A percentile compares a stretch with the other conserved stretches of the same genome.
Conservation (phyloP, 78 protist species). For the Chrysochromulina parva region DNA sequence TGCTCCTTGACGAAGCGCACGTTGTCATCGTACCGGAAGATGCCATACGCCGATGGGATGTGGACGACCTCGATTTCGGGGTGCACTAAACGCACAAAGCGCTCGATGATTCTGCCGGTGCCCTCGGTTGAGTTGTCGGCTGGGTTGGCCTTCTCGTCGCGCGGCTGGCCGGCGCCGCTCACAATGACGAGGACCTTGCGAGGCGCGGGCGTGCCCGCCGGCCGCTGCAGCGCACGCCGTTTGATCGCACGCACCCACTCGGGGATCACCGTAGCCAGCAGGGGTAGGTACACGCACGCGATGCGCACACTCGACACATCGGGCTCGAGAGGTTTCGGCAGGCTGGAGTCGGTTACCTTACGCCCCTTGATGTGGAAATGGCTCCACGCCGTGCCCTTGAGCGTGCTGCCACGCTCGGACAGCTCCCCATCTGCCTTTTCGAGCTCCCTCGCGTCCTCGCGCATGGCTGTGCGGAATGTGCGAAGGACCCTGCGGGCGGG, state of each 20-base stretch:
- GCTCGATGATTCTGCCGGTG: background rate
- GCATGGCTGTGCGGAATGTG: background rate
- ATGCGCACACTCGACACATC: too few relatives aligned
- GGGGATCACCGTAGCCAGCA: too few relatives aligned
- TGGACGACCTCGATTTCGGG: background rate
- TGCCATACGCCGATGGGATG: background rate
- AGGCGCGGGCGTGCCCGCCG: too few relatives aligned
- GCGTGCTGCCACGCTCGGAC: too few relatives aligned
- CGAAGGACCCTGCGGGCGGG: background rate
- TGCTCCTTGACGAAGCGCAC: background rate
- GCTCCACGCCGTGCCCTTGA: background rate
- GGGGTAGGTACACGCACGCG: too few relatives aligned
- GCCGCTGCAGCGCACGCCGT: too few relatives aligned
- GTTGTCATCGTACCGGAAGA: constrained; percentile 9
- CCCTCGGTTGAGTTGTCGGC: background rate
- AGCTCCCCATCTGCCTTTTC: background rate
- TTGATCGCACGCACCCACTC: too few relatives aligned
- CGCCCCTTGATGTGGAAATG: background rate
- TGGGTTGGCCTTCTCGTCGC: background rate
- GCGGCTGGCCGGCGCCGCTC: background rate
- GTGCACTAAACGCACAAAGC: background rate
- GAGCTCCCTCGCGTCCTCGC: background rate
- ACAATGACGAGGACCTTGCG: background rate
- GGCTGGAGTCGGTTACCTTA: background rate
- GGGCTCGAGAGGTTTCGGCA: too few relatives aligned